phyloP scores from a whole-genome alignment of 2,329 filamentous ascomycete genomes.

The Hypoxylon sp. region DNA sequence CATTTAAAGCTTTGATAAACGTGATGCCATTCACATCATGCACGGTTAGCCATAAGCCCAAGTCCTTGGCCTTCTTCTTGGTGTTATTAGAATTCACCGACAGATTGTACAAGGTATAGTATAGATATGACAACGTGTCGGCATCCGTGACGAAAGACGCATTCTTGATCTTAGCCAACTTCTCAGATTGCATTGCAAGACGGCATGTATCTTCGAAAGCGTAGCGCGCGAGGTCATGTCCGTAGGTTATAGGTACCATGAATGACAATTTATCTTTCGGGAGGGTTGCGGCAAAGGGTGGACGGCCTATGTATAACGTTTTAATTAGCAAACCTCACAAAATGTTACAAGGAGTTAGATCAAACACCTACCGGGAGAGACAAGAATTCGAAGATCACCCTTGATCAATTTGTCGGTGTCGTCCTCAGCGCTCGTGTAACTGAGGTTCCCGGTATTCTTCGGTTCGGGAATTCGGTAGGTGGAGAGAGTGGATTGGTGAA shows the following conservation, averaged over 20 bases:
- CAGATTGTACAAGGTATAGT: neutral
- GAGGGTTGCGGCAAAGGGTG: neutral
- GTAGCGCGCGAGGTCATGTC: neutral
- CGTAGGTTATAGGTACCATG: neutral
- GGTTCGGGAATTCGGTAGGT: neutral
- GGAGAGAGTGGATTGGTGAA: too few relatives aligned
- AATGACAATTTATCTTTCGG: neutral
- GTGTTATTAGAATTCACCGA: too few relatives aligned
- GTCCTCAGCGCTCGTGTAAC: neutral
- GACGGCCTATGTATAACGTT: too few relatives aligned
- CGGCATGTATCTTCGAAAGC: slow-evolving; percentile 22
- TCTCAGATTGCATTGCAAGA: neutral
- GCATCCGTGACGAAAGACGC: slow-evolving; percentile 16
- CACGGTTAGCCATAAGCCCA: neutral
- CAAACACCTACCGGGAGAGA: too few relatives aligned
- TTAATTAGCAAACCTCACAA: too few relatives aligned
- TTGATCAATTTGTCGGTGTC: neutral
- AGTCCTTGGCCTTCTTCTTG: too few relatives aligned
- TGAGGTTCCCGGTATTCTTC: neutral
- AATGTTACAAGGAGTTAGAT: too few relatives aligned
- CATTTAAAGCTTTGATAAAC: slow-evolving; percentile 1
- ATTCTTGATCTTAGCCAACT: neutral
- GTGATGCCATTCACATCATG: slow-evolving; percentile 6
- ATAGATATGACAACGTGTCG: slow-evolving; percentile 9
- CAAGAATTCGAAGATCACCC: too few relatives aligned